Evolutionary conservation across 2,329 filamentous ascomycete species (phyloP).

Genomic region (Monascus ruber): DNA sequence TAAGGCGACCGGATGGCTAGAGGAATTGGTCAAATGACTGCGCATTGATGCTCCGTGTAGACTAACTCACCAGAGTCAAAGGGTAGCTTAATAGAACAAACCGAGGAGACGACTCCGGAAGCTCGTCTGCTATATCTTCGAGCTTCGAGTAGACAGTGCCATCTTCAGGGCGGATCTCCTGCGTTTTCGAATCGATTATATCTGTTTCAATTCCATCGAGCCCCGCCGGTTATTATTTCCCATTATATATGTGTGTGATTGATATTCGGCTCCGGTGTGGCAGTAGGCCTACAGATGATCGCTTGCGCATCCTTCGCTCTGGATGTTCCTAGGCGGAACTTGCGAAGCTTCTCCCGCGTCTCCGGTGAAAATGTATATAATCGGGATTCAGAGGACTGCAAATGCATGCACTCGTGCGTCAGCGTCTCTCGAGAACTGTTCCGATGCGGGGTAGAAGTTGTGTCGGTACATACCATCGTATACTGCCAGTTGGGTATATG

Average conservation of each 20-base stretch:
- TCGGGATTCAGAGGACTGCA: conserved; percentile 63
- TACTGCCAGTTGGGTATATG: too few relatives aligned
- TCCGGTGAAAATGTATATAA: conserved; percentile 88
- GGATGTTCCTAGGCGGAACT: conserved; percentile 87
- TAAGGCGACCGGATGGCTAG: conserved; percentile 68
- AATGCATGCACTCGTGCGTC: neutral
- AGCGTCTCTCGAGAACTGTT: neutral
- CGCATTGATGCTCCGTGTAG: too few relatives aligned
- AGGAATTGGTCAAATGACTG: conserved; percentile 1
- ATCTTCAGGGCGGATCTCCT: conserved; percentile 79
- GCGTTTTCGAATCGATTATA: conserved; percentile 76
- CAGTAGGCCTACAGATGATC: conserved; percentile 62
- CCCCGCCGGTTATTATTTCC: neutral
- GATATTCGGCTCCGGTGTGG: too few relatives aligned
- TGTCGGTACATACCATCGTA: neutral
- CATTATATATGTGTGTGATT: too few relatives aligned
- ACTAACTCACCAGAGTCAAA: conserved; percentile 58
- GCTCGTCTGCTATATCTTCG: conserved; percentile 70
- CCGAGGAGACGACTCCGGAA: conserved; percentile 83
- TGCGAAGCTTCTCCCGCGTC: conserved; percentile 80
- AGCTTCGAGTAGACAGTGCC: conserved; percentile 73
- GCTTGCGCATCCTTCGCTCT: conserved; percentile 78
- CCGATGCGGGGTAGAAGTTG: neutral
- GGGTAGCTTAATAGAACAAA: conserved; percentile 89
- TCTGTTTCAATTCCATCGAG: conserved; percentile 41